Percentiles rank a stretch among this genome's conserved stretches.
Conservation (phyloP, 2,329 filamentous ascomycete species). For the Nothomitra cinnamomea region DNA sequence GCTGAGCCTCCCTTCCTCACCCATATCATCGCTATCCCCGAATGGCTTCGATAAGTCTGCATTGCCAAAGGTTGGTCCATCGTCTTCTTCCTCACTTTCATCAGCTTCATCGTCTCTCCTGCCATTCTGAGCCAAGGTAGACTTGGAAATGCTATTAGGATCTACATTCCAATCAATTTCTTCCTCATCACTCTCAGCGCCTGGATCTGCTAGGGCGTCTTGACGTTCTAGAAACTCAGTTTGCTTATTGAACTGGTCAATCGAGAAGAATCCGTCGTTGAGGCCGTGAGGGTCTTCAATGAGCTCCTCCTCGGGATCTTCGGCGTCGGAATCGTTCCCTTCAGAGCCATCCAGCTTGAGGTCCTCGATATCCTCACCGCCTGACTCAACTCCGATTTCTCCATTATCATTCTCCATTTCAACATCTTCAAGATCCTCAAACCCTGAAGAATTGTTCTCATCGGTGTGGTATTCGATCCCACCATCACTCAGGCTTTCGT, state of each 20-base stretch:
- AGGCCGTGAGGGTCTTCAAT: slow-evolving; percentile 64
- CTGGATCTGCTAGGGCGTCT: slow-evolving; percentile 59
- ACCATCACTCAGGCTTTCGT: slow-evolving; percentile 13
- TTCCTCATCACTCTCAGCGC: slow-evolving; percentile 64
- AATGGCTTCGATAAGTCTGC: slow-evolving; percentile 57
- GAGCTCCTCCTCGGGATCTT: slow-evolving; percentile 37
- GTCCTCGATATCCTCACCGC: slow-evolving; percentile 18
- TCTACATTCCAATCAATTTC: slow-evolving; percentile 78
- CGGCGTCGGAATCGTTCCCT: slow-evolving; percentile 30
- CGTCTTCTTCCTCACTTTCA: slow-evolving; percentile 52
- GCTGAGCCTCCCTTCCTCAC: slow-evolving; percentile 35
- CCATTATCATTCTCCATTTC: slow-evolving; percentile 19
- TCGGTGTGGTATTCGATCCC: slow-evolving; percentile 18
- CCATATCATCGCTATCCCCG: slow-evolving; percentile 46
- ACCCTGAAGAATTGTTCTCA: slow-evolving; percentile 16
- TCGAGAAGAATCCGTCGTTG: slow-evolving; percentile 96
- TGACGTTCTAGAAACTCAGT: slow-evolving; percentile 78
- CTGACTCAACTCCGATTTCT: slow-evolving; percentile 21
- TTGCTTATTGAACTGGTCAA: slow-evolving; percentile 92
- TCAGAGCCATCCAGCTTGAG: slow-evolving; percentile 18
- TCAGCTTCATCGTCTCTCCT: slow-evolving; percentile 21
- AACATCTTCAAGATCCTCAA: slow-evolving; percentile 15
- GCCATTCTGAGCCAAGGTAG: slow-evolving; percentile 15
- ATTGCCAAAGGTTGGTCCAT: slow-evolving; percentile 70
- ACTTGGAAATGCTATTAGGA: slow-evolving; percentile 29